Evolutionary conservation across 2,329 filamentous ascomycete species (phyloP).

Genomic region (Teratosphaeria epicoccoides): DNA sequence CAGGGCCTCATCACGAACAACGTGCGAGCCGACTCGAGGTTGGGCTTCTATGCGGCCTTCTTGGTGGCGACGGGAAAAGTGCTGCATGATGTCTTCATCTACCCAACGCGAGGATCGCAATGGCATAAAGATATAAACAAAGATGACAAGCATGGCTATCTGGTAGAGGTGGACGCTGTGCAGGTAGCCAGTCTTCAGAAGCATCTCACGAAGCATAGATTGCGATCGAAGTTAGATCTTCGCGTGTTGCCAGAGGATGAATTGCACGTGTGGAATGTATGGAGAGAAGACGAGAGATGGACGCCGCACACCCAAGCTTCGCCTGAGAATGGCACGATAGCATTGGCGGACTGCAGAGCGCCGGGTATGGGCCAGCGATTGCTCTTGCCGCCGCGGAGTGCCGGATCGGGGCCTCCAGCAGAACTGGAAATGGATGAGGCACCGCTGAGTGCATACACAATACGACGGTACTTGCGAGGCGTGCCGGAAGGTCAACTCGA

Average conservation of each 20-base stretch:
- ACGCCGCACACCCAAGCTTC: constrained; percentile 18
- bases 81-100: constrained; percentile 82
- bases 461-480: constrained; percentile 69
- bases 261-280: constrained; percentile 60
- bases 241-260: constrained; percentile 56
- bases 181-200: constrained; percentile 53
- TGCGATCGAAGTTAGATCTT: constrained; percentile 67
- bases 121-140: constrained; percentile 18
- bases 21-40: constrained; percentile 37
- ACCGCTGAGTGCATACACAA: constrained; percentile 47
- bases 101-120: constrained; percentile 44
- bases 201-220: constrained; percentile 75
- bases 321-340: constrained; percentile 21
- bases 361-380: constrained; percentile 27
- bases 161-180: constrained; percentile 71
- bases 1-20: constrained; percentile 78
- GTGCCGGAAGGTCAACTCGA: constrained; percentile 78
- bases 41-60: constrained; percentile 70
- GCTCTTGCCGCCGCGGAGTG: constrained; percentile 14
- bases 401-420: constrained; percentile 14
- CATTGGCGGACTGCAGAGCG: constrained; percentile 30
- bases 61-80: constrained; percentile 73
- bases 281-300: constrained; percentile 47
- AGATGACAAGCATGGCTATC: constrained; percentile 44
- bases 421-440: constrained; percentile 30